Percentiles rank a stretch among this genome's conserved stretches.
phyloP scores from a whole-genome alignment of 345 rosid genomes.

The Garcia nutans region DNA sequence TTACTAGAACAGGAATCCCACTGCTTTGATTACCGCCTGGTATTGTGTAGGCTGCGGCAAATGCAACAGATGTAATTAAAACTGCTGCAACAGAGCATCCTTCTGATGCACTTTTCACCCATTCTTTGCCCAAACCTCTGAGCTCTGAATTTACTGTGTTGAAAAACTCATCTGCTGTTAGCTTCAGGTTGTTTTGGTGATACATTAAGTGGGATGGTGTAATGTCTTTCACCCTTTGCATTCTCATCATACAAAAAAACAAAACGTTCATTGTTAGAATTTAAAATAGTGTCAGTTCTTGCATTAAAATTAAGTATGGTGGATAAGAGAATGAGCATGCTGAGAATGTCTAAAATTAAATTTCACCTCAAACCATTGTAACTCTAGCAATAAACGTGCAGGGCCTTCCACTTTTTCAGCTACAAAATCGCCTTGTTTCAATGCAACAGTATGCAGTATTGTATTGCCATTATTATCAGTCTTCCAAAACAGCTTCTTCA shows the following conservation, averaged over 20 bases:
- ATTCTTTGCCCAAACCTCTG: slow-evolving; percentile 45
- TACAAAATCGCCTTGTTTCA: background rate
- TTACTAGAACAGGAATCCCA: slow-evolving; percentile 25
- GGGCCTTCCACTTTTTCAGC: slow-evolving; percentile 20
- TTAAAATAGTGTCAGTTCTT: no score
- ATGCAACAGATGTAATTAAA: slow-evolving; percentile 57
- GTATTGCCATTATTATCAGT: background rate
- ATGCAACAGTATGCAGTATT: background rate
- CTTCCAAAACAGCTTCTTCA: background rate
- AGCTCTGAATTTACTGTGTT: slow-evolving; percentile 15
- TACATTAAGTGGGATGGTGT: slow-evolving; percentile 7
- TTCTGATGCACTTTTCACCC: slow-evolving; percentile 56
- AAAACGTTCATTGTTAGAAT: no score
- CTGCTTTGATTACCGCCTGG: slow-evolving; percentile 38
- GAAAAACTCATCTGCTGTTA: slow-evolving; percentile 6
- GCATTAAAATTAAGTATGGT: no score
- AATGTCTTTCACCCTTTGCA: slow-evolving; percentile 17
- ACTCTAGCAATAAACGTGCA: slow-evolving; percentile 12
- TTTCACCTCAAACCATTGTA: slow-evolving; percentile 15
- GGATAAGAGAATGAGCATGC: no score
- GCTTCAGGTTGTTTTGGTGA: slow-evolving; percentile 1
- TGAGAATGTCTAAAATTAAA: background rate
- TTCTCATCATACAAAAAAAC: background rate
- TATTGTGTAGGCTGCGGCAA: slow-evolving; percentile 52
- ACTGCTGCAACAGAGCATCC: slow-evolving; percentile 58